Conservation (phyloP, 129 eudicot species). For the Logfia minima region DNA sequence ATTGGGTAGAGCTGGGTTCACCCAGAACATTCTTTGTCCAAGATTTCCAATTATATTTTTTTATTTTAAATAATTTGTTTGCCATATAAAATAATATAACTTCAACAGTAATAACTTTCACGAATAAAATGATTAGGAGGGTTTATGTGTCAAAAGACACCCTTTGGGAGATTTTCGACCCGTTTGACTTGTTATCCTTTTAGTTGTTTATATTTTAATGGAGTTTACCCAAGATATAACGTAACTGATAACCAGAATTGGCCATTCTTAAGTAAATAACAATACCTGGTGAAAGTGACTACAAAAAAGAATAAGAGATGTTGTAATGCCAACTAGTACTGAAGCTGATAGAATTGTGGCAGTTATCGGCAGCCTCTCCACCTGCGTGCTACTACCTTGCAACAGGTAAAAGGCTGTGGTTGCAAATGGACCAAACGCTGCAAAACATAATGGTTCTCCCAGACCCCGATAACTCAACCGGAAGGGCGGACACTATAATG, state of each 20-base stretch:
- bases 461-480: slow-evolving; percentile 89
- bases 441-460: slow-evolving; percentile 92
- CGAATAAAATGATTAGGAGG: background rate
- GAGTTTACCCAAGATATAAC: too few relatives aligned
- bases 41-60: background rate
- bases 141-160: background rate
- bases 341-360: slow-evolving; percentile 67
- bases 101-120: background rate
- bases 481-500: slow-evolving; percentile 82
- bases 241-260: background rate
- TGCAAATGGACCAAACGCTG: slow-evolving; percentile 90
- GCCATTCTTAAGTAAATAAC: background rate
- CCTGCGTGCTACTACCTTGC: slow-evolving; percentile 65
- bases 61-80: background rate
- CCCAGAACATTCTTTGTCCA: background rate
- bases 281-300: slow-evolving; percentile 98
- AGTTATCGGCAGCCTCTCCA: slow-evolving; percentile 45
- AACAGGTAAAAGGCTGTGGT: slow-evolving; percentile 85
- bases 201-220: background rate
- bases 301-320: slow-evolving; percentile 88
- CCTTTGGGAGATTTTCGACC: background rate
- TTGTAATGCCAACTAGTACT: slow-evolving; percentile 78
- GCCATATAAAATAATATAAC: background rate
- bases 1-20: background rate
- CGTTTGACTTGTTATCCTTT: background rate